Evolutionary conservation across 371 early-diverging fungal species (phyloP).

Genomic region (Actinomucor elegans): DNA sequence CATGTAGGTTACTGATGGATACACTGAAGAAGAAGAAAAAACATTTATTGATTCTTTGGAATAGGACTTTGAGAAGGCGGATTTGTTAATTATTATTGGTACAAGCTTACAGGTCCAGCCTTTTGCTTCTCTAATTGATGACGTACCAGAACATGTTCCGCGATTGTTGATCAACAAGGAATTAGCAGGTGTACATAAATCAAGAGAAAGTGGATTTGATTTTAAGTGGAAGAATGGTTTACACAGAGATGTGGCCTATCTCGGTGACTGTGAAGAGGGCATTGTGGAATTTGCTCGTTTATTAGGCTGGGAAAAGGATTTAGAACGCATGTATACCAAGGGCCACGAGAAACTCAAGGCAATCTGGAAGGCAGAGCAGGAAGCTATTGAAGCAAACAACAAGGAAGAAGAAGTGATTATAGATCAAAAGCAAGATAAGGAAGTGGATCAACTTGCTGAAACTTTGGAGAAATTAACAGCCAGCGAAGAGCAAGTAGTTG

Average conservation of each 20-base stretch:
- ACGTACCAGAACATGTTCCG: constrained; percentile 66
- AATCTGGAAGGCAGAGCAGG: constrained; percentile 41
- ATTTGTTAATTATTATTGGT: constrained; percentile 90
- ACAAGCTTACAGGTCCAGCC: constrained; percentile 88
- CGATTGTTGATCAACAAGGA: constrained; percentile 88
- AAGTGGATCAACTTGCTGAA: constrained; percentile 35
- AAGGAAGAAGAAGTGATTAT: constrained; percentile 30
- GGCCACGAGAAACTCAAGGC: constrained; percentile 47
- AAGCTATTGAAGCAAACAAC: constrained; percentile 28
- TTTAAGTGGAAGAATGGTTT: constrained; percentile 70
- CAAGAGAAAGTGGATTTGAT: constrained; percentile 71
- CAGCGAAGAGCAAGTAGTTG: background rate
- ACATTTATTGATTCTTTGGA: too few relatives aligned
- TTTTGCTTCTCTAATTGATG: constrained; percentile 79
- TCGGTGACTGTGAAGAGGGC: constrained; percentile 86
- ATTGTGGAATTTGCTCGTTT: constrained; percentile 49
- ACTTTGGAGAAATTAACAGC: constrained; percentile 32
- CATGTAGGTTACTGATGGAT: constrained; percentile 33
- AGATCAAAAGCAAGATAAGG: constrained; percentile 29
- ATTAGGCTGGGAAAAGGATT: constrained; percentile 49
- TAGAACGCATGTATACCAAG: constrained; percentile 31
- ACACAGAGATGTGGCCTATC: constrained; percentile 72
- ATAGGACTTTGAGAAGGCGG: constrained; percentile 73
- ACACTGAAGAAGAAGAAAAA: background rate
- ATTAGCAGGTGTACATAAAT: constrained; percentile 61